Conservation (phyloP, 2,329 filamentous ascomycete genomes). For the Sarocladium oryzae region DNA sequence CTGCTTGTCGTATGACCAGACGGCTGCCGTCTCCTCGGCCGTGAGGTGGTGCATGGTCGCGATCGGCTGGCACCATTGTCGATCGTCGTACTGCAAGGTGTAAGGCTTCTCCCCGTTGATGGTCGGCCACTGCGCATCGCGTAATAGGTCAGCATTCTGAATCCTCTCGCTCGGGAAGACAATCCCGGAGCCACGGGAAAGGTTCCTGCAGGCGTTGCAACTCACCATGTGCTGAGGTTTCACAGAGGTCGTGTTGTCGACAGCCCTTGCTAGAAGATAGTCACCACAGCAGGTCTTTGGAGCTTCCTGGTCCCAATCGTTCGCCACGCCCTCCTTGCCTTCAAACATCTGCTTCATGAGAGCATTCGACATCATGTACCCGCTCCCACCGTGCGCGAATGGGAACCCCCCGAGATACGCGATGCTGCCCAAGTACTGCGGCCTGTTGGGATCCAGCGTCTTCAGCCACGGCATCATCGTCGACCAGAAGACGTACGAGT, state of each 20-base stretch:
- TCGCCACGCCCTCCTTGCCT: conserved; percentile 35
- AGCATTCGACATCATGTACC: conserved; percentile 45
- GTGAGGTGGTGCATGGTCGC: conserved; percentile 50
- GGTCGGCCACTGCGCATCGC: conserved; percentile 37
- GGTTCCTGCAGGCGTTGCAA: too few relatives aligned
- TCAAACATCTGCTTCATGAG: conserved; percentile 42
- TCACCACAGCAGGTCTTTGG: conserved; percentile 45
- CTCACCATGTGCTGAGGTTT: conserved; percentile 35
- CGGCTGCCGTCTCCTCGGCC: conserved; percentile 40
- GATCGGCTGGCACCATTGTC: conserved; percentile 50
- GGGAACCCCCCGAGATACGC: conserved; percentile 33
- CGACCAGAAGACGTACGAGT: conserved; percentile 50
- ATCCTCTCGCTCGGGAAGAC: too few relatives aligned
- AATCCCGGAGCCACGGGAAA: too few relatives aligned
- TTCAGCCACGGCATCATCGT: conserved; percentile 44
- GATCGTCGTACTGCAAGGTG: conserved; percentile 38
- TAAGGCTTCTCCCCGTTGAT: conserved; percentile 50
- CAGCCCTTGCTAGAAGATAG: conserved; percentile 38
- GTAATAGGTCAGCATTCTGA: too few relatives aligned
- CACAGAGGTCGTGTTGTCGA: conserved; percentile 37
- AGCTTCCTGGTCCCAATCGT: conserved; percentile 37
- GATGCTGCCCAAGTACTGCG: conserved; percentile 44
- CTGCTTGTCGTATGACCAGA: conserved; percentile 45
- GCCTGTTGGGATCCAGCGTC: conserved; percentile 33
- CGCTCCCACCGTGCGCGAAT: conserved; percentile 52